Conservation (phyloP, 2,329 filamentous ascomycete genomes). For the Nemania diffusa region DNA sequence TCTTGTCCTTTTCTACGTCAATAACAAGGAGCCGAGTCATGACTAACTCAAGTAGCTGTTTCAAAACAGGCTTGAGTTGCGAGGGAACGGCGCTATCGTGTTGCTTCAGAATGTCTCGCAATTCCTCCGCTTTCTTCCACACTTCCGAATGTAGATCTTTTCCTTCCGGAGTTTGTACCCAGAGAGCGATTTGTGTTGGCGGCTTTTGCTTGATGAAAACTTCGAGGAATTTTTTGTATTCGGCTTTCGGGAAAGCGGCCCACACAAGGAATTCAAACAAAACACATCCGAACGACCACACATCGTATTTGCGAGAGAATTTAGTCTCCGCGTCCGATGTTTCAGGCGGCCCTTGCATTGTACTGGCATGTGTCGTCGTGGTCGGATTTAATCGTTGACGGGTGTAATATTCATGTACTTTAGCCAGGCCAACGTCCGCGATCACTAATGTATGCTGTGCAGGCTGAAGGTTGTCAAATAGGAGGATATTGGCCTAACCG, state of each 20-base stretch:
- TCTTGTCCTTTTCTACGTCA: neutral
- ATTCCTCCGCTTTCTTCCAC: too few species aligned
- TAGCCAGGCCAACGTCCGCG: slow-evolving; percentile 8
- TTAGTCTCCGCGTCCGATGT: neutral
- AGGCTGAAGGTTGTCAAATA: neutral
- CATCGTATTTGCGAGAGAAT: slow-evolving; percentile 17
- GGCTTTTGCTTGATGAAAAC: too few species aligned
- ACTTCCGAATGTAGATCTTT: neutral
- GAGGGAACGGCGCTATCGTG: too few species aligned
- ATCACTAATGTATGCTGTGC: neutral
- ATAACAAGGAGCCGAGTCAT: neutral
- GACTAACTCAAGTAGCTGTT: neutral
- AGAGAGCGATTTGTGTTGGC: too few species aligned
- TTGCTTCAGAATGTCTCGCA: too few species aligned
- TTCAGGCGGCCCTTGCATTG: slow-evolving; percentile 11
- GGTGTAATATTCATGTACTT: neutral
- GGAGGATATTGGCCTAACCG: slow-evolving; percentile 17
- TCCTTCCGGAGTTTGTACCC: too few species aligned
- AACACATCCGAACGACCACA: slow-evolving; percentile 18
- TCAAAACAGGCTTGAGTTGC: neutral
- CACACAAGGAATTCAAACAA: slow-evolving; percentile 11
- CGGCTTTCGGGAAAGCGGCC: neutral
- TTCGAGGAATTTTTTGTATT: neutral
- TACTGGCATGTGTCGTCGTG: neutral
- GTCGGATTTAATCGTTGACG: neutral